phyloP scores from a whole-genome alignment of 176 grass and related monocot genomes.

The Rhynchospora breviuscula region DNA sequence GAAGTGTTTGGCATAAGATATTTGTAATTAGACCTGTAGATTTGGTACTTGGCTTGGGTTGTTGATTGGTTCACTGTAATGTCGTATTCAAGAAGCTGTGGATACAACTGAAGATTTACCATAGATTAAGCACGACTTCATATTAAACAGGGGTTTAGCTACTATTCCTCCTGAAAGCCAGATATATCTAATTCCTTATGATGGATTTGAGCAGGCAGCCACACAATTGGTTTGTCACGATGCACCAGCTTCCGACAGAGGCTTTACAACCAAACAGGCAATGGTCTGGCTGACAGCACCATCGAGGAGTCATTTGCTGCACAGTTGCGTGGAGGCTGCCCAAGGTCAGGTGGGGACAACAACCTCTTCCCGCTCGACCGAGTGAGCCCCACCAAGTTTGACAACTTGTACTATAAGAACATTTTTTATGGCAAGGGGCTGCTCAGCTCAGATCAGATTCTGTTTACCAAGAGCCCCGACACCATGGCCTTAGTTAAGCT shows the following conservation, averaged over 20 bases:
- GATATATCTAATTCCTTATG: background rate
- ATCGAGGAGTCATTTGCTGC: constrained; percentile 26
- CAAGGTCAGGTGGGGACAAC: constrained; percentile 29
- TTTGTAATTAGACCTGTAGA: no score
- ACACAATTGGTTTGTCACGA: constrained; percentile 37
- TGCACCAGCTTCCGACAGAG: constrained; percentile 38
- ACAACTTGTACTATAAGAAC: constrained; percentile 53
- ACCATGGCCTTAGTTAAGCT: constrained; percentile 27
- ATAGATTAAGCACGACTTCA: no score
- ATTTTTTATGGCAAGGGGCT: constrained; percentile 33
- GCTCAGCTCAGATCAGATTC: constrained; percentile 39
- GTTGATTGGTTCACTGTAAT: no score
- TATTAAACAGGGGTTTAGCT: no score
- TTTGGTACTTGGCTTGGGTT: no score
- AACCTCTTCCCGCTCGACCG: constrained; percentile 31
- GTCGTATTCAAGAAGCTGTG: no score
- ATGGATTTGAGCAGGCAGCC: constrained; percentile 22
- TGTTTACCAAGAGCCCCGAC: constrained; percentile 24
- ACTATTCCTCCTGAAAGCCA: background rate
- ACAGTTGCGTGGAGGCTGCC: constrained; percentile 26
- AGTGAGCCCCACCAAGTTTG: constrained; percentile 33
- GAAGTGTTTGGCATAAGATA: no score
- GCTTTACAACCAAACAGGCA: constrained; percentile 38
- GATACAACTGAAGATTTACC: no score
- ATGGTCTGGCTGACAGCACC: constrained; percentile 31